phyloP scores from a whole-genome alignment of 192 early-diverging fungal genomes.

The Glomus cerebriforme region DNA sequence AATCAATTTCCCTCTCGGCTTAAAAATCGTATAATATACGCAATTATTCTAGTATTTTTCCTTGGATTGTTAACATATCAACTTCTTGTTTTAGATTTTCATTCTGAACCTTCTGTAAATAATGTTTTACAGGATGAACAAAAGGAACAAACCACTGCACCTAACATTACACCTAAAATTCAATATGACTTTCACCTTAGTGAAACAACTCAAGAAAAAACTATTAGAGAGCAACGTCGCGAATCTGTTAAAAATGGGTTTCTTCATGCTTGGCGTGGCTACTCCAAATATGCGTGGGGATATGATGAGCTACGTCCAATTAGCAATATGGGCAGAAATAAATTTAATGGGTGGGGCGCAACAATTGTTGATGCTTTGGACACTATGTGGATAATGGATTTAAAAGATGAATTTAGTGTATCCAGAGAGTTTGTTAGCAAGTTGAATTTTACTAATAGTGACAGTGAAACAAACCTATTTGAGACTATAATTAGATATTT shows the following conservation, averaged over 20 bases:
- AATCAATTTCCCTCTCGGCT: no score
- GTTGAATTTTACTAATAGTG: conserved; percentile 56
- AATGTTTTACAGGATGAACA: no score
- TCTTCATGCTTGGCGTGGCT: conserved; percentile 72
- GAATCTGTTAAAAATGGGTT: conserved; percentile 64
- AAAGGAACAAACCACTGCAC: no score
- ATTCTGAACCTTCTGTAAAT: no score
- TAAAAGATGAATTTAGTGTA: conserved; percentile 75
- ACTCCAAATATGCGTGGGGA: conserved; percentile 76
- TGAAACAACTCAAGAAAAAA: not conserved
- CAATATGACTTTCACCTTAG: not conserved
- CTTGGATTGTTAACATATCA: no score
- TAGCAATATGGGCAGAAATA: conserved; percentile 34
- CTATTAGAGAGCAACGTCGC: not conserved
- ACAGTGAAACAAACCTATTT: conserved; percentile 67
- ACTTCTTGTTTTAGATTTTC: no score
- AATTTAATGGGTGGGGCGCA: conserved; percentile 62
- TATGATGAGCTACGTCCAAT: conserved; percentile 66
- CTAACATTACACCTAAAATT: not conserved
- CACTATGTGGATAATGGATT: conserved; percentile 83
- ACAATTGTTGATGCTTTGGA: conserved; percentile 89
- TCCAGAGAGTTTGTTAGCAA: conserved; percentile 65
- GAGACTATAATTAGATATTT: conserved; percentile 79
- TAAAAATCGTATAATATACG: no score
- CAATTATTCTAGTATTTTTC: no score